Percentiles rank a stretch among this genome's conserved stretches.
These are phyloP conservation scores for Sedum album DNA, from an alignment of 164 flowering plant species.

Conservation along the genomic window DNA sequence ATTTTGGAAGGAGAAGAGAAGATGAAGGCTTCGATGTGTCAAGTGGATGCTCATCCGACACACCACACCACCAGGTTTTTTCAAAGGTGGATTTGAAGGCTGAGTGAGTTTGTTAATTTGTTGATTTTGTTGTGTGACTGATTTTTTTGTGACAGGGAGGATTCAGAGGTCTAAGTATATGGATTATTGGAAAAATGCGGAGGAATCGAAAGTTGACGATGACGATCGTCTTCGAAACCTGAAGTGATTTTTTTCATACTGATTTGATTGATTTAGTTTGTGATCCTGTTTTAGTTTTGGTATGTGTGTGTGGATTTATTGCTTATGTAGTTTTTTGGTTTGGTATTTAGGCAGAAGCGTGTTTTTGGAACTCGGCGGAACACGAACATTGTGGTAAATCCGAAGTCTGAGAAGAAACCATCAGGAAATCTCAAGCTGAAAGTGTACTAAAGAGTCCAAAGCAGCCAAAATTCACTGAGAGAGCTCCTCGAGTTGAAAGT, in stretches of 20 bases:
- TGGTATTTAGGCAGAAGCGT: not conserved
- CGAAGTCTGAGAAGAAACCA: not conserved
- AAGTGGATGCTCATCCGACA: not conserved
- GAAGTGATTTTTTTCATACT: not conserved
- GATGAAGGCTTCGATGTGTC: too few species aligned
- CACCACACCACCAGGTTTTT: not conserved
- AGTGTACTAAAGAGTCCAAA: not conserved
- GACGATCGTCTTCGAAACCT: not conserved
- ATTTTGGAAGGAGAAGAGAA: too few species aligned
- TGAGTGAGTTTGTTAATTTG: not conserved
- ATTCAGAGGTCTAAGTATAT: constrained; percentile 6
- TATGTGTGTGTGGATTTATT: too few species aligned
- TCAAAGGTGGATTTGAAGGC: constrained; percentile 2
- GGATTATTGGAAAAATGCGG: not conserved
- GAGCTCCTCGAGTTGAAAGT: not conserved
- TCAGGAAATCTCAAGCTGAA: not conserved
- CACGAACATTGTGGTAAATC: not conserved
- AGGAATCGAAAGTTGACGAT: not conserved
- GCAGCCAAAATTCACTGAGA: not conserved
- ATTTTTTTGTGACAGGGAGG: not conserved
- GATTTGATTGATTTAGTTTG: not conserved
- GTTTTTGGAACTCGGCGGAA: constrained; percentile 1
- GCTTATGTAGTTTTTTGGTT: not conserved
- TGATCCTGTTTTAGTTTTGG: not conserved
- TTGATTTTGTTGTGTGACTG: not conserved